These are phyloP conservation scores for Elsinoe fawcettii DNA, from an alignment of 2,329 filamentous ascomycete species.

Conservation along the genomic window DNA sequence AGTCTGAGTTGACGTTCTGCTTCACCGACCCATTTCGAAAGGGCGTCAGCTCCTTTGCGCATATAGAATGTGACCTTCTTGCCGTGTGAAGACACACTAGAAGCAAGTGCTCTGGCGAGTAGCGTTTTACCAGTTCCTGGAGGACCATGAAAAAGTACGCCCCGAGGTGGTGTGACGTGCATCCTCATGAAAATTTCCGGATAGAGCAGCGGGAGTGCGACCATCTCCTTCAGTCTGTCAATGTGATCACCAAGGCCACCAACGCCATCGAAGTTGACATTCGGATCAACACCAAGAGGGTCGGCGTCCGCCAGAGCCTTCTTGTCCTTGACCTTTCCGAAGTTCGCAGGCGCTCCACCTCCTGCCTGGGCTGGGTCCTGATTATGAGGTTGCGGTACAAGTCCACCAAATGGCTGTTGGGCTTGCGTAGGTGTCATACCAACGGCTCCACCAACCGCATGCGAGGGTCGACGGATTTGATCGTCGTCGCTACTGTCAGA, in stretches of 20 bases:
- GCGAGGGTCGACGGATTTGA: conserved; percentile 54
- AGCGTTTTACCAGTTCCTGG: conserved; percentile 97
- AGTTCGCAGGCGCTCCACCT: conserved; percentile 60
- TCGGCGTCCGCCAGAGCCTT: conserved; percentile 90
- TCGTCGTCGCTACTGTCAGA: conserved; percentile 98
- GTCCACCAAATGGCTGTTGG: conserved; percentile 36
- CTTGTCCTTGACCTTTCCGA: conserved; percentile 88
- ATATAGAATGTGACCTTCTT: conserved; percentile 98
- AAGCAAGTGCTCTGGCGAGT: conserved; percentile 85
- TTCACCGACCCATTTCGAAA: conserved; percentile 99
- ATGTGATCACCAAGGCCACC: conserved; percentile 90
- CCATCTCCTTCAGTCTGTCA: conserved; percentile 97
- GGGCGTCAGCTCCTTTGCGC: conserved; percentile 93
- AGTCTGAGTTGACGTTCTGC: conserved; percentile 90
- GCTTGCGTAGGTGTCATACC: conserved; percentile 54
- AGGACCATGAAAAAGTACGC: conserved; percentile 92
- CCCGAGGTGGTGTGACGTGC: conserved; percentile 86
- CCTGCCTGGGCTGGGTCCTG: conserved; percentile 48
- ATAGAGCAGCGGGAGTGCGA: conserved; percentile 85
- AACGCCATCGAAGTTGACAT: conserved; percentile 88
- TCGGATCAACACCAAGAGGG: conserved; percentile 84
- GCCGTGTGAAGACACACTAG: conserved; percentile 79
- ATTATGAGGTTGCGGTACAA: conserved; percentile 51
- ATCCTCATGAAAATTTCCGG: conserved; percentile 89
- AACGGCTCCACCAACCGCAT: conserved; percentile 51